Evolutionary conservation across 805 yeast species (phyloP).

Genomic region (Yarrowia osloensis): DNA sequence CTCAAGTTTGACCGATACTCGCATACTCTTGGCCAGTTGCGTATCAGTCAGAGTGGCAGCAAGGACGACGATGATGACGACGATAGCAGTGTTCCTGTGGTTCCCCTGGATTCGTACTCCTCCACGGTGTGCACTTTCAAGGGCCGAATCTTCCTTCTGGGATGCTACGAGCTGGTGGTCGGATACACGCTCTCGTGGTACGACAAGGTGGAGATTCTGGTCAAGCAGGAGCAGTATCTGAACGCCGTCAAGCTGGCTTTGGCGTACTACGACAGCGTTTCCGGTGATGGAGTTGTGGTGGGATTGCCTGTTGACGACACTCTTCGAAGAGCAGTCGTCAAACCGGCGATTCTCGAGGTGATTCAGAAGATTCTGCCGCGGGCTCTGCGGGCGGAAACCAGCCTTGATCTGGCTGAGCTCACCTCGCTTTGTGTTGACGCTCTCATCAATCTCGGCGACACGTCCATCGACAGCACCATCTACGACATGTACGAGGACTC

Average conservation of each 20-base stretch:
- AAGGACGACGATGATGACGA: slow-evolving; percentile 30
- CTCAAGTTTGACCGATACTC: slow-evolving; percentile 43
- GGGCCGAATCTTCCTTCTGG: slow-evolving; percentile 55
- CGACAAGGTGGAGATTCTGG: slow-evolving; percentile 53
- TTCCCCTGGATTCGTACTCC: slow-evolving; percentile 43
- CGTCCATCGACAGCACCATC: slow-evolving; percentile 47
- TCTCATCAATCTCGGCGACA: slow-evolving; percentile 41
- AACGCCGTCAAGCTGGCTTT: slow-evolving; percentile 60
- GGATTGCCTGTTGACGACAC: slow-evolving; percentile 52
- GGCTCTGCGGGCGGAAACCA: not conserved
- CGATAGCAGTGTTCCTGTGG: slow-evolving; percentile 37
- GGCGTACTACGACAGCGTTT: slow-evolving; percentile 47
- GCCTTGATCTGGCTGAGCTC: slow-evolving; percentile 35
- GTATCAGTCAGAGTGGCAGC: slow-evolving; percentile 26
- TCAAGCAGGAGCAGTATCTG: slow-evolving; percentile 53
- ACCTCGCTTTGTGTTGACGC: slow-evolving; percentile 39
- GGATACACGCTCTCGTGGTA: slow-evolving; percentile 74
- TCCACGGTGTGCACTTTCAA: slow-evolving; percentile 47
- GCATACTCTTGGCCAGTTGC: slow-evolving; percentile 33
- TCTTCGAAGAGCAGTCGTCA: slow-evolving; percentile 52
- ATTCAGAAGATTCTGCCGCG: slow-evolving; percentile 41
- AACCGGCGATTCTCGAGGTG: slow-evolving; percentile 57
- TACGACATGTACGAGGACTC: slow-evolving; percentile 45
- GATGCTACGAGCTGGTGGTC: slow-evolving; percentile 53
- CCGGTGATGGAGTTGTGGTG: slow-evolving; percentile 50